These are phyloP conservation scores for Phytophthora europaea DNA, from an alignment of 352 stramenopile genomes.

Conservation along the genomic window DNA sequence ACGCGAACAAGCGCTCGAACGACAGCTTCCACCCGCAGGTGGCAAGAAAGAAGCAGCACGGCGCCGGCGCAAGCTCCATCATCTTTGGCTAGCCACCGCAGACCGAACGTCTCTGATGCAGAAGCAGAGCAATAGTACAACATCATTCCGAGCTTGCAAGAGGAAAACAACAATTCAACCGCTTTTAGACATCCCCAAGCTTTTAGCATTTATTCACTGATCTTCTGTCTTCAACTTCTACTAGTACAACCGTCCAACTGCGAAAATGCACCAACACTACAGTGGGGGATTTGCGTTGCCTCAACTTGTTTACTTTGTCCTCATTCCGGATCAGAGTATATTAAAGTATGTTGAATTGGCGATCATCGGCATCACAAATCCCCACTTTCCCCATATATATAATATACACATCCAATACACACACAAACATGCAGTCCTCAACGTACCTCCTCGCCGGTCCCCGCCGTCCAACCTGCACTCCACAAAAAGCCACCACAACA, in stretches of 20 bases:
- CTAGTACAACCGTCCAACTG: not conserved
- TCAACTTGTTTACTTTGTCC: constrained; percentile 67
- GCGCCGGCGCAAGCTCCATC: constrained; percentile 81
- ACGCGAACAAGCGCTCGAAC: constrained; percentile 63
- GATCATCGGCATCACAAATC: constrained; percentile 61
- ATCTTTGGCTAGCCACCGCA: constrained; percentile 73
- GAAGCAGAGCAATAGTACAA: not conserved
- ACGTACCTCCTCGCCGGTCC: constrained; percentile 19
- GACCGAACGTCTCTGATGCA: not conserved
- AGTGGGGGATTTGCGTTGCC: constrained; percentile 40
- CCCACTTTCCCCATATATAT: not conserved
- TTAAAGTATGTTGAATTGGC: constrained; percentile 82
- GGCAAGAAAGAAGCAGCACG: constrained; percentile 83
- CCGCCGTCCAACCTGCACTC: constrained; percentile 7
- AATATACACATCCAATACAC: constrained; percentile 9
- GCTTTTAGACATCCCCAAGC: not conserved
- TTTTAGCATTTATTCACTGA: not conserved
- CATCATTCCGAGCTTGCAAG: not conserved
- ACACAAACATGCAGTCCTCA: constrained; percentile 24
- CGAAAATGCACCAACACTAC: not conserved
- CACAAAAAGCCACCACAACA: constrained; percentile 18
- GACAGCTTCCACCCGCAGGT: constrained; percentile 65
- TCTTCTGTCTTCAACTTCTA: not conserved
- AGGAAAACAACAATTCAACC: not conserved
- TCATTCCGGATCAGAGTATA: constrained; percentile 84